Evolutionary conservation across 2,329 filamentous ascomycete genomes (phyloP).

Genomic region (Aspergillus costaricaensis): DNA sequence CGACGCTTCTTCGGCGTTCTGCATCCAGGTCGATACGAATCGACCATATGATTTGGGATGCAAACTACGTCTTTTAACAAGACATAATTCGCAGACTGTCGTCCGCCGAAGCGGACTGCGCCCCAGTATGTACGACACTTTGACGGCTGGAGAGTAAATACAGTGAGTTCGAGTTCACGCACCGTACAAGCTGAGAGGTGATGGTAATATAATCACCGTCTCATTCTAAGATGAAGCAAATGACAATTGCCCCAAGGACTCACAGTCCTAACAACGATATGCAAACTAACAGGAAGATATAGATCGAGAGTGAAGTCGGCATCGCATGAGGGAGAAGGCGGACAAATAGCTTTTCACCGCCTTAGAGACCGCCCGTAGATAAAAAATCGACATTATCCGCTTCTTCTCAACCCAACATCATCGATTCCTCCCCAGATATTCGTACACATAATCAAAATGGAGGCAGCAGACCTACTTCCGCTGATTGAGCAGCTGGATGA

Average conservation of each 20-base stretch:
- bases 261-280: too few species aligned
- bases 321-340: not conserved
- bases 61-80: not conserved
- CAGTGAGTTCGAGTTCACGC: not conserved
- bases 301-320: not conserved
- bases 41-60: constrained; percentile 14
- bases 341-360: constrained; percentile 19
- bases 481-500: constrained; percentile 73
- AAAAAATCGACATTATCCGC: constrained; percentile 21
- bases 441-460: constrained; percentile 44
- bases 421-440: constrained; percentile 10
- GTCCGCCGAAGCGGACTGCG: constrained; percentile 37
- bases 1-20: constrained; percentile 28
- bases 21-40: constrained; percentile 30
- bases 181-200: not conserved
- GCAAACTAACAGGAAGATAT: not conserved
- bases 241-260: not conserved
- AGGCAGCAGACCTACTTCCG: constrained; percentile 61
- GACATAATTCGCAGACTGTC: constrained; percentile 22
- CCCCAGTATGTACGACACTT: constrained; percentile 39
- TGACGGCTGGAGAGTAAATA: constrained; percentile 21
- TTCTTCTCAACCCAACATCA: not conserved
- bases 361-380: constrained; percentile 22
- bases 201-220: not conserved
- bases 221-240: not conserved